These are phyloP conservation scores for Cetraspora pellucida DNA, from an alignment of 192 early-diverging fungal species.

Conservation along the genomic window DNA sequence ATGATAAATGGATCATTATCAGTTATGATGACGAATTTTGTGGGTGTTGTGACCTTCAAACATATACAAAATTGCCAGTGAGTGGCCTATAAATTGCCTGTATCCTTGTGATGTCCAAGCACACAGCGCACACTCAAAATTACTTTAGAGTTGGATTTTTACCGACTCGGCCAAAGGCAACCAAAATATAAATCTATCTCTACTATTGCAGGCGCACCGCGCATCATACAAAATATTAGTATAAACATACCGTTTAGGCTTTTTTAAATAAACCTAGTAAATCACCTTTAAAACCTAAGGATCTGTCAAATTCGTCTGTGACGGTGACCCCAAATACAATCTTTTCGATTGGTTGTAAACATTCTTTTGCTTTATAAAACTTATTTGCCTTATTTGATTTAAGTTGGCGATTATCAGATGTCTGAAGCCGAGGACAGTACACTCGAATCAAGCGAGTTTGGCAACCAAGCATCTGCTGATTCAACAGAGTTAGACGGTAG, in stretches of 20 bases:
- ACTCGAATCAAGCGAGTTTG: background rate
- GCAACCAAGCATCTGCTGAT: slow-evolving; percentile 7
- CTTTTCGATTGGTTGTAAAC: background rate
- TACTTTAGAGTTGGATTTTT: background rate
- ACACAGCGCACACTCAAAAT: too few relatives aligned
- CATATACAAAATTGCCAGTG: too few relatives aligned
- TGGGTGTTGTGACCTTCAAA: too few relatives aligned
- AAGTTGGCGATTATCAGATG: slow-evolving; percentile 12
- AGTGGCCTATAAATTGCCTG: too few relatives aligned
- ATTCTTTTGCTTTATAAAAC: background rate
- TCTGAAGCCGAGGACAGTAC: slow-evolving; percentile 14
- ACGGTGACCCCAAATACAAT: slow-evolving; percentile 17
- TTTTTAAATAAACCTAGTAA: background rate
- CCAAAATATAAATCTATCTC: background rate
- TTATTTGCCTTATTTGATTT: background rate
- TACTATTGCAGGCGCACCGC: background rate
- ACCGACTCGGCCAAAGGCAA: background rate
- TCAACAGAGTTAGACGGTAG: background rate
- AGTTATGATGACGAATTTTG: too few relatives aligned
- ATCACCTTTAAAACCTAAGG: background rate
- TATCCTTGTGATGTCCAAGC: too few relatives aligned
- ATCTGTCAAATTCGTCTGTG: slow-evolving; percentile 24
- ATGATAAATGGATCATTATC: too few relatives aligned
- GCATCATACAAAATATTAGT: background rate
- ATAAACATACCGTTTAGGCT: background rate